Conservation (phyloP, 2,329 filamentous ascomycete genomes). For the Colletotrichum trifolii region DNA sequence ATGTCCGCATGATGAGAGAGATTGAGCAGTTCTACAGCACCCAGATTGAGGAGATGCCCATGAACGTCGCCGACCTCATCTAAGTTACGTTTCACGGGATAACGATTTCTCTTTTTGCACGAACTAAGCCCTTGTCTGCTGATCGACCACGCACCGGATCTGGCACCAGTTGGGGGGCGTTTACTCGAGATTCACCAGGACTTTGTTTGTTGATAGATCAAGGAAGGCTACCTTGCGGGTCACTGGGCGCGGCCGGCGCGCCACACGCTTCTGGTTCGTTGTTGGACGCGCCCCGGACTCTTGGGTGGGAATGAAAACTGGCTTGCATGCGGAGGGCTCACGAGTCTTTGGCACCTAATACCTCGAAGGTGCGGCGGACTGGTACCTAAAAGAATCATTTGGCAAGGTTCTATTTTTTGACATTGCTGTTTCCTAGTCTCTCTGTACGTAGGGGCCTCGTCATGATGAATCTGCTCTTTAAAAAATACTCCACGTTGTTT, state of each 20-base stretch:
- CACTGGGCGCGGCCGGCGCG: constrained; percentile 33
- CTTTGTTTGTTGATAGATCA: constrained; percentile 39
- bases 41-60: constrained; percentile 99
- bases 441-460: constrained; percentile 39
- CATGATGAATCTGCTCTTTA: constrained; percentile 37
- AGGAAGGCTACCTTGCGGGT: constrained; percentile 38
- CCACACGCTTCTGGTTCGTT: constrained; percentile 19
- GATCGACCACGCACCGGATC: constrained; percentile 34
- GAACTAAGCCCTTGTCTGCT: constrained; percentile 33
- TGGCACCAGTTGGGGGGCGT: constrained; percentile 34
- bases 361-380: constrained; percentile 38
- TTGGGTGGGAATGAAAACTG: constrained; percentile 39
- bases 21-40: constrained; percentile 99
- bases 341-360: constrained; percentile 39
- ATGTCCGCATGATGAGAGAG: constrained; percentile 99
- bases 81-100: constrained; percentile 53
- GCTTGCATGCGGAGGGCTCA: constrained; percentile 39
- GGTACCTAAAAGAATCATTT: constrained; percentile 39
- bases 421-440: constrained; percentile 38
- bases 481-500: neutral
- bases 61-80: constrained; percentile 85
- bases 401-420: constrained; percentile 38
- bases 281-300: constrained; percentile 34
- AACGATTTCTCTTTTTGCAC: constrained; percentile 34
- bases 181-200: constrained; percentile 36